Conservation (phyloP, 768 basidiomycete species). For the Hygrocybe punicea region DNA sequence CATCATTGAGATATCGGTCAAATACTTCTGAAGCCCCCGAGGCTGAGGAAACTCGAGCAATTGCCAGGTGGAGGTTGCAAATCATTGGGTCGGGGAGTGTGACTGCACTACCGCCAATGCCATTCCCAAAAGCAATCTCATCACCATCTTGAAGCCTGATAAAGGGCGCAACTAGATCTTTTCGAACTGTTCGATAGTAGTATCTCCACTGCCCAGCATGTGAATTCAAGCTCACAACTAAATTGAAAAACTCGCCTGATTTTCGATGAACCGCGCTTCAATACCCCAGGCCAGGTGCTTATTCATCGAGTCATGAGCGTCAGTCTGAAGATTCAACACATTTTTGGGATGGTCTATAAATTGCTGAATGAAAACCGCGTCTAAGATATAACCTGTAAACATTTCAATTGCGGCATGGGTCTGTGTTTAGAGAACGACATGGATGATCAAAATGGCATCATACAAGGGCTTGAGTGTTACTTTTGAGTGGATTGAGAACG, state of each 20-base stretch:
- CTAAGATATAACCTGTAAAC: neutral
- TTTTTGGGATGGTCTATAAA: constrained; percentile 5
- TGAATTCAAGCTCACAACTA: constrained; percentile 4
- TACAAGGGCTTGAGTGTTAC: neutral
- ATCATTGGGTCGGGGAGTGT: constrained; percentile 7
- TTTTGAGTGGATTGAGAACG: neutral
- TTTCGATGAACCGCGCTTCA: constrained; percentile 1
- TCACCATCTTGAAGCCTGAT: constrained; percentile 4
- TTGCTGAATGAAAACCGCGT: neutral
- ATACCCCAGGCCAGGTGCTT: constrained; percentile 11
- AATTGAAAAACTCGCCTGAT: constrained; percentile 4
- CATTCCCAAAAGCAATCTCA: constrained; percentile 7
- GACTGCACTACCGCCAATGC: constrained; percentile 3
- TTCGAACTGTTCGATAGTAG: constrained; percentile 8
- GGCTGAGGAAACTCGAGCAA: constrained; percentile 2
- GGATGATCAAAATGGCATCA: neutral
- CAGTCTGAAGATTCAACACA: constrained; percentile 7
- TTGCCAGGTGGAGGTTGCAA: constrained; percentile 10
- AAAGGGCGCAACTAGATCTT: neutral
- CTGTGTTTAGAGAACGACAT: neutral
- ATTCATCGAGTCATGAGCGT: constrained; percentile 24
- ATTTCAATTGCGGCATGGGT: neutral
- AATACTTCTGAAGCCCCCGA: constrained; percentile 9
- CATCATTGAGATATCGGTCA: constrained; percentile 8
- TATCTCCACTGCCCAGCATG: constrained; percentile 7